Base-by-base conservation (phyloP, 805 yeast species). In the Wickerhamiella kurtzmanii region DNA sequence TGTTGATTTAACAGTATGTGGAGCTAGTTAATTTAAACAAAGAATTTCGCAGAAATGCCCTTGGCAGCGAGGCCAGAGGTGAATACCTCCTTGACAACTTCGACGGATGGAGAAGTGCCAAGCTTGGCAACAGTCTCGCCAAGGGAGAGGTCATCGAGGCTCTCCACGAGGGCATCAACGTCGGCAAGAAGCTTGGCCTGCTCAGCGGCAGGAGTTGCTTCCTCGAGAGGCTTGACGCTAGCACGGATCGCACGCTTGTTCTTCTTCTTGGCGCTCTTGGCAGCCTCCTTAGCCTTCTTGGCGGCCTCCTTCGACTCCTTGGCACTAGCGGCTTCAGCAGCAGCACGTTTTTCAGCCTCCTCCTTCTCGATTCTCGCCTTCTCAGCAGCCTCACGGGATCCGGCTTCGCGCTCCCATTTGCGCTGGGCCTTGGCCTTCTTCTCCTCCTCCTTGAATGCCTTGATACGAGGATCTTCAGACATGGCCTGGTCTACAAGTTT, bases 361-460 rank as follows among this genome's bases (percentile, higher is more conserved):
- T 83, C 97, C 45, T 82, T 94, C 58, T 83, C 96, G 63, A 80
- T 81, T 69, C 80, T 81, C 44, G 89, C 94, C 62, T 75, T 82
- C 67, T 86, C 98, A 52, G 95, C 96, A 54, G 94, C 97, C 64
- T 86, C 80, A 74, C 97, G 83, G 28, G 94, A 79, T 58, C 96
- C 97, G 46, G 97, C 95, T 67, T 88, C 97, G 66, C 80, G 83
- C 68, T 92, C 97, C 97, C 97, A 89, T 70, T 89, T 92, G 74
- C 74, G 78, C 67, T 78, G 79, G 63, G 84, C 98, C 75, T 89
- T 89, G 65, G 84, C 97, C 66, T 80, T 80, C 78, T 84, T 85
- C 68, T 88, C 97, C 45, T 77, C 83, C 56, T 89, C 95, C 73
- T 88, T 89, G 80, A 88, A 88, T 62, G 75, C 62, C 71, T 80